These are phyloP conservation scores for Ganoderma lingzhi DNA, from an alignment of 1,284 basidiomycete genomes.

Conservation along the genomic window DNA sequence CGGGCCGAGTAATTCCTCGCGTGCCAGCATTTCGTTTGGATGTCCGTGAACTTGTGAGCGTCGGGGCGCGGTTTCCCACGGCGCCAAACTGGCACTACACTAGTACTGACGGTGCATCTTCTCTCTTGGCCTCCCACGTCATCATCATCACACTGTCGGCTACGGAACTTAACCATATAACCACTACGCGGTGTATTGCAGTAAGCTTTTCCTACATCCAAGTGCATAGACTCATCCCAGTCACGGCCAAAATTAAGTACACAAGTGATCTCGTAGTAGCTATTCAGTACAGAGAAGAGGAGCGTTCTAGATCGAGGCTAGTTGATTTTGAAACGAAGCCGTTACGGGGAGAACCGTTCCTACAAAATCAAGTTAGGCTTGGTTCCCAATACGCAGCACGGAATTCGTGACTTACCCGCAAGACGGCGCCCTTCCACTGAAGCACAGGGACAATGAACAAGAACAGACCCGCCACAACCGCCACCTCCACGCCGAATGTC, in stretches of 20 bases:
- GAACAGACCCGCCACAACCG: conserved; percentile 61
- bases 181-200: neutral
- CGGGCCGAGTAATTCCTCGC: no score
- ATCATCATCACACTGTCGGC: conserved; percentile 3
- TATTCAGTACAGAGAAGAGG: neutral
- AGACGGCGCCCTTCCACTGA: conserved; percentile 53
- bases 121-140: neutral
- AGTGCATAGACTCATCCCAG: neutral
- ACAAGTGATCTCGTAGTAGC: neutral
- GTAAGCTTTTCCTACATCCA: neutral
- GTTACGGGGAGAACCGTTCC: conserved; percentile 25
- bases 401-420: conserved; percentile 49
- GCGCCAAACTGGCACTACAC: neutral
- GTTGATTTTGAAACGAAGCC: neutral
- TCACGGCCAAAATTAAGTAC: neutral
- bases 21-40: neutral
- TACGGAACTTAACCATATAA: neutral
- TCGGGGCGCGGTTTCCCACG: neutral
- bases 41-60: neutral
- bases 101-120: neutral
- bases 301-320: neutral
- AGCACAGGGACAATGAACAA: conserved; percentile 57
- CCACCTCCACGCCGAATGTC: conserved; percentile 66
- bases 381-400: no score
- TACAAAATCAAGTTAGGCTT: conserved; percentile 8